Evolutionary conservation across 2,329 filamentous ascomycete species (phyloP), one percentile per base, ranked within the genome.

Genomic region (Macrophomina phaseolina): DNA sequence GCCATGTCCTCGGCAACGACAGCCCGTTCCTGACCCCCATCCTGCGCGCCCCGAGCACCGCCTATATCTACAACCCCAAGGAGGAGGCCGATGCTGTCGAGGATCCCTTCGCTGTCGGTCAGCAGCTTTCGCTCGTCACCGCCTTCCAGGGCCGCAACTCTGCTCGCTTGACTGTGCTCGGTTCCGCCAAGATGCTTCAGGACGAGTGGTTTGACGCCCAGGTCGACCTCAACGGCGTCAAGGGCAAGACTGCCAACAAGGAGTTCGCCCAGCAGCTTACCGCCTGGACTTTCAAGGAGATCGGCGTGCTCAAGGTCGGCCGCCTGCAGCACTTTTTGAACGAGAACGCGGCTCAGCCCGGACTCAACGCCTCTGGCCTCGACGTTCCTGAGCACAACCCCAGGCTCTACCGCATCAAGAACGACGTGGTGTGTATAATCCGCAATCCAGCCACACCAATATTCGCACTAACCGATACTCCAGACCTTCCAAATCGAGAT

Each of bases 221-320:
- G 76, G 92, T 96, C 58, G 86, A 90, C 79, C 80, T 81, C 7
- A 77, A 81, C 56, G 83, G 82, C 66, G 88, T 88, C 75, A 81
- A 85, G 69, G 82, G 85, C 51, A 86, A 87, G 77, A 90, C 92
- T 12, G 86, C 86, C 72, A 99, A 99, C 82, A 87, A 89, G 73
- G 91, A 91, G 65, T 98, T 99, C 75, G 91, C 91, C 23, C 90
- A 91, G 80, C 89, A 91, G 74, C 79, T 99, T 66, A 90, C 91
- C n/a, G 91, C 87, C n/a, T 99, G 95, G 95, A 89, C 94, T 0
- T 99, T 99, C 84, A 90, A 97, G 81, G 95, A 99, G 83, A 87
- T 90, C 65, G 95, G 95, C 72, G 92, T 99, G 11, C 78, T 99
- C 72, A 90, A 91, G 73, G 91, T 97, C 73, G 92, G 92, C 77